Evolutionary conservation across 345 rosid genomes (phyloP), one percentile per base, ranked within the genome.

Genomic region (Citrus glauca): DNA sequence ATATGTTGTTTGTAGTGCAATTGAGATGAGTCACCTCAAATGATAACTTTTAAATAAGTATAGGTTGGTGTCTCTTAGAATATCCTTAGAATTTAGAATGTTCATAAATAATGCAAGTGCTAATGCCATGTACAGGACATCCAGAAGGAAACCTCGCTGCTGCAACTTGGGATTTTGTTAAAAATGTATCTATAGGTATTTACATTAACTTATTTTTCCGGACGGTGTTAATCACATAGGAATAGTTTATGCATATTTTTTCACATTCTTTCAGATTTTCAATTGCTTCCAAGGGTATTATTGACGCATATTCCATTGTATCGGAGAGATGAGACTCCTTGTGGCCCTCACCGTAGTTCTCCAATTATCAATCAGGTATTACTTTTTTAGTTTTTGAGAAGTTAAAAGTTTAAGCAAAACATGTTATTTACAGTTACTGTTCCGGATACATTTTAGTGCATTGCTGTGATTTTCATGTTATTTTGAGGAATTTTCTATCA

Each of bases 221-320:
- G 61, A 59, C 50, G 67, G 40, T 63, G 66, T 55, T 78, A 22
- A 22, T 13, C 22, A 72, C 64, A 60, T 65, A n/a, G 37, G 27
- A 80, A 61, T 77, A 56, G 80, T 74, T 87, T 48, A 75, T 37
- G 4, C 27, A n/a, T 28, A 55, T 59, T 28, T 60, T 53, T 81
- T 25, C 57, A 56, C 57, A 13, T 84, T 78, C 79, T 53, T 70
- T 66, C 74, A 93, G 98, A 88, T 81, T 75, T 48, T 72, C 85
- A 85, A 38, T 86, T 76, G 65, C 76, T 78, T 78, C 92, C 93
- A 56, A 89, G 92, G 88, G 97, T 93, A 84, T 81, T 95, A 61
- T 81, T 93, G 87, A 91, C 92, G 42, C 99, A 93, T 82, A 90
- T 95, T 85, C 99, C 99, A 66, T 86, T 95, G 76, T 88, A 89